Evolutionary conservation across 2,329 filamentous ascomycete genomes (phyloP).

Genomic region (Berkeleyomyces basicola): DNA sequence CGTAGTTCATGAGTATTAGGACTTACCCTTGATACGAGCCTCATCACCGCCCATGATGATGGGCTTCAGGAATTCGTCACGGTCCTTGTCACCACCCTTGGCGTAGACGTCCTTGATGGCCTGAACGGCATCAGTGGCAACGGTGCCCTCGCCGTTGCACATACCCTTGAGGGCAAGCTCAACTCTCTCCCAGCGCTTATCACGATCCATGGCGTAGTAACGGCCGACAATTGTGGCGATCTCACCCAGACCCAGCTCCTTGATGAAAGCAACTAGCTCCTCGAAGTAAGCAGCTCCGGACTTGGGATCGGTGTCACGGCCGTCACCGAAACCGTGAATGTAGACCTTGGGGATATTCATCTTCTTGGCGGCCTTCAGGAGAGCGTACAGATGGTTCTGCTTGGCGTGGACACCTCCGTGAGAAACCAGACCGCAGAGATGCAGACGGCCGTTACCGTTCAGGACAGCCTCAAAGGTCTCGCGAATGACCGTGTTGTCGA

Average conservation of each 20-base stretch:
- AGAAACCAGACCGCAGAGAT: constrained; percentile 81
- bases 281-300: constrained; percentile 78
- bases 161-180: constrained; percentile 81
- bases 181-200: constrained; percentile 96
- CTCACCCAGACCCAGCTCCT: constrained; percentile 74
- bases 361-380: constrained; percentile 81
- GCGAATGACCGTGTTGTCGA: constrained; percentile 61
- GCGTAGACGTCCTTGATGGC: constrained; percentile 79
- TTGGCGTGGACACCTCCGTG: constrained; percentile 96
- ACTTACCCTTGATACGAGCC: constrained; percentile 62
- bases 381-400: constrained; percentile 77
- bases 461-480: constrained; percentile 63
- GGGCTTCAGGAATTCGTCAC: constrained; percentile 94
- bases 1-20: background rate
- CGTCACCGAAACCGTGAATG: constrained; percentile 98
- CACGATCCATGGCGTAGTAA: constrained; percentile 98
- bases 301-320: constrained; percentile 95
- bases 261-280: constrained; percentile 60
- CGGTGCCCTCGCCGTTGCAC: constrained; percentile 72
- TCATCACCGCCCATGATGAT: constrained; percentile 87
- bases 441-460: constrained; percentile 77
- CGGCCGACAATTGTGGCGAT: constrained; percentile 86
- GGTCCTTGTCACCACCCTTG: constrained; percentile 51
- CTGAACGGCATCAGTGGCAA: constrained; percentile 66
- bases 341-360: constrained; percentile 77